Evolutionary conservation across 1,139 yeast species (phyloP), one percentile per base, ranked within the genome.

Genomic region (Geotrichum reessii): DNA sequence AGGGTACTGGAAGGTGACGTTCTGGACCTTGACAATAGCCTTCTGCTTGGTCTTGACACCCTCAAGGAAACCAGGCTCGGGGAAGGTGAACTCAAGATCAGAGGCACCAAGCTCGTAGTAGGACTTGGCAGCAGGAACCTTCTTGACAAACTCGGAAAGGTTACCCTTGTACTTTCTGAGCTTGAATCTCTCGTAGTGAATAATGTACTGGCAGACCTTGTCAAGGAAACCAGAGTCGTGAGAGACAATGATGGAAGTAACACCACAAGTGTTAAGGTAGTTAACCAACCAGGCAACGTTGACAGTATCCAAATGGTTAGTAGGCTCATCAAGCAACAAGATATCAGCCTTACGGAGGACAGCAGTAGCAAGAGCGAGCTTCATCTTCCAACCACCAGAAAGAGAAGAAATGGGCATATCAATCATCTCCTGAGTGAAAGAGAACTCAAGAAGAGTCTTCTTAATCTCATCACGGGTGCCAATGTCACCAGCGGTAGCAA

Each of bases 321-420:
- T 93, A 82, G 99, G 99, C 84, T 93, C 99, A 84, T 93, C 99
- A 77, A 93, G 86, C 78, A 93, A 84, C 79, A 93, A 84, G 76
- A 93, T 93, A 80, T 93, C 98, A 72, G 98, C 98, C 81, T 91
- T 91, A 84, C 89, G 89, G 81, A 93, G 87, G 76, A 93, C 97
- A 75, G 99, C 99, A 82, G 97, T 89, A 71, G 98, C 98, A 74
- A 93, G 85, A 76, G 97, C 99, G 78, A 93, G 86, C 83, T 93
- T 93, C 99, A 93, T 93, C 86, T 93, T 93, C 99, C 99, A 93
- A 85, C 99, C 99, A 86, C 99, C 99, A 73, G 98, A 92, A 71
- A 93, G 84, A 66, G 97, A 89, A 75, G 91, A 86, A 77, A 93
- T 92, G 77, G 96, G 95, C 95, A 87, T 87, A 69, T 74, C 77